These are phyloP conservation scores for Melaleuca quinquenervia DNA, from an alignment of 345 rosid genomes.

Conservation along the genomic window DNA sequence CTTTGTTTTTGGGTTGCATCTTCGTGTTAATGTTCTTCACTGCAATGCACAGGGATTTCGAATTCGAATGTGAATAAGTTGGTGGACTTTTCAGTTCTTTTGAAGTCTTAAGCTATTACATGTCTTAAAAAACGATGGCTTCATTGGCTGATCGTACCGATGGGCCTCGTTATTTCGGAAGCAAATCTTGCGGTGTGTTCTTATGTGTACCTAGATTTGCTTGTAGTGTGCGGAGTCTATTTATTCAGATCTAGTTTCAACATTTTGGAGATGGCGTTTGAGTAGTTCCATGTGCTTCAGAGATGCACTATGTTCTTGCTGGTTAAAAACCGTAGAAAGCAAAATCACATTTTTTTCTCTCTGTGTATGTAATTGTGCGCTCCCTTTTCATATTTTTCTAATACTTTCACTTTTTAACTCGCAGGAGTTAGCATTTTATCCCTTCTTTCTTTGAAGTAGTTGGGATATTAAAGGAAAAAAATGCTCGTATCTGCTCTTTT, in stretches of 20 bases:
- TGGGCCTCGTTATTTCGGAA: not conserved
- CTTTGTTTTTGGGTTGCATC: not conserved
- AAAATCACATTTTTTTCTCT: not conserved
- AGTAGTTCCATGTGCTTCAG: not conserved
- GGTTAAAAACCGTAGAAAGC: not conserved
- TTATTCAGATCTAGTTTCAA: not conserved
- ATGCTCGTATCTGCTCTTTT: slow-evolving; percentile 92
- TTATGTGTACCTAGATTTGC: not conserved
- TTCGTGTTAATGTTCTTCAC: not conserved
- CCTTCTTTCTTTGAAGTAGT: not conserved
- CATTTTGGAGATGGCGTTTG: not conserved
- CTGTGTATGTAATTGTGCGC: not conserved
- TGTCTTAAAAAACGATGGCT: not conserved
- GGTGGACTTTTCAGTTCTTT: not conserved
- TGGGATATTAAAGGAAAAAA: slow-evolving; percentile 2
- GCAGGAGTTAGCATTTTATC: not conserved
- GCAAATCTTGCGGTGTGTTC: not conserved
- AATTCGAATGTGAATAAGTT: not conserved
- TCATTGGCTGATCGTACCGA: not conserved
- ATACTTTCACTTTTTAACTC: not conserved
- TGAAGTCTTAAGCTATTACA: not conserved
- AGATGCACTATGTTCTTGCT: not conserved
- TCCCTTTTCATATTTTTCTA: not conserved
- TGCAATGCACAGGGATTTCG: not conserved
- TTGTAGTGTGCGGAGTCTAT: not conserved